Percentiles rank a stretch among this genome's conserved stretches.
Evolutionary conservation across 345 rosid genomes (phyloP).

Genomic region (Heritiera littoralis): DNA sequence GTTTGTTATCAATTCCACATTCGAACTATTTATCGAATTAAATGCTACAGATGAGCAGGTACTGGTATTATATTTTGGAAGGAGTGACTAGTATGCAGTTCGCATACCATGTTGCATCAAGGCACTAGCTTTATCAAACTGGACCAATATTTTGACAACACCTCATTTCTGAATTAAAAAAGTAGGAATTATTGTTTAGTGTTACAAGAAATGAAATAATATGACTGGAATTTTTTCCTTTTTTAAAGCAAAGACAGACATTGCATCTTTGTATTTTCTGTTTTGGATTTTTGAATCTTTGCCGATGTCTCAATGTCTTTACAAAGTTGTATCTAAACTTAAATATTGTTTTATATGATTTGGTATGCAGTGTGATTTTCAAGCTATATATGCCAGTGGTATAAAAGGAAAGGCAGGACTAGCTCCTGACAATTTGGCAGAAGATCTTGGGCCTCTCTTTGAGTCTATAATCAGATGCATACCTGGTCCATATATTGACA

Average conservation of each 20-base stretch:
- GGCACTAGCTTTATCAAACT: background rate
- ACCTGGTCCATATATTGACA: conserved; percentile 86
- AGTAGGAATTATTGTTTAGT: background rate
- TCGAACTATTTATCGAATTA: conserved; percentile 92
- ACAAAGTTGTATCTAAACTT: conserved; percentile 2
- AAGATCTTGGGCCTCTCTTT: conserved; percentile 91
- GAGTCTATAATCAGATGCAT: conserved; percentile 92
- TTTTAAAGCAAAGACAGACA: background rate
- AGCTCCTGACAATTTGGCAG: conserved; percentile 79
- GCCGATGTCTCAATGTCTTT: conserved; percentile 1
- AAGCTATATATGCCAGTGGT: conserved; percentile 93
- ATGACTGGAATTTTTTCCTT: background rate
- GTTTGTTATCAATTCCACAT: conserved; percentile 86
- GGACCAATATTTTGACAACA: background rate
- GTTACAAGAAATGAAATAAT: background rate
- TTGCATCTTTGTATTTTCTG: conserved; percentile 1
- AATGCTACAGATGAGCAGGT: conserved; percentile 99
- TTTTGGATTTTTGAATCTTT: conserved; percentile 13
- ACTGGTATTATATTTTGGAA: conserved; percentile 15
- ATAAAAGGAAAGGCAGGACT: conserved; percentile 93
- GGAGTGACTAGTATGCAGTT: conserved; percentile 5
- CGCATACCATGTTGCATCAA: background rate
- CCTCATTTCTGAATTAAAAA: background rate
- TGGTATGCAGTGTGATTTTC: conserved; percentile 86
- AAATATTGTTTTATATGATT: conserved; percentile 15